Evolutionary conservation across 495 filamentous ascomycete genomes (phyloP).

Genomic region (Talaromyces nanjingensis): DNA sequence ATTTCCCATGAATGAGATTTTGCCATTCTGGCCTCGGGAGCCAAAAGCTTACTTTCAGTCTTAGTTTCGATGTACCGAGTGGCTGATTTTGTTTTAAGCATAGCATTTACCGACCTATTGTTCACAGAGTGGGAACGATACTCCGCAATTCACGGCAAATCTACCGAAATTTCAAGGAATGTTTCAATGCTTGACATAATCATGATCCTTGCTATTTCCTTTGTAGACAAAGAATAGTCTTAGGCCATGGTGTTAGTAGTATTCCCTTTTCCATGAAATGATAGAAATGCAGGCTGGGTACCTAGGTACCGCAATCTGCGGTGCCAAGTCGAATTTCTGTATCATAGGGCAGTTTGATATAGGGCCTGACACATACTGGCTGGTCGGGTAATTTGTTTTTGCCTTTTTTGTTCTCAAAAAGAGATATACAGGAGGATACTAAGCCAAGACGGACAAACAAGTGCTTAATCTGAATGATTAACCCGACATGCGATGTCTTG

Average conservation of each 20-base stretch:
- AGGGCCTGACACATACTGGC: not conserved
- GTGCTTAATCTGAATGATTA: not conserved
- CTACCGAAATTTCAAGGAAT: not conserved
- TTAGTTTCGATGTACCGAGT: not conserved
- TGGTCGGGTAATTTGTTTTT: not conserved
- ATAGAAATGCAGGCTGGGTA: not conserved
- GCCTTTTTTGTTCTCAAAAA: not conserved
- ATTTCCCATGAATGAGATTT: slow-evolving; percentile 6
- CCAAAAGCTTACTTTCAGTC: not conserved
- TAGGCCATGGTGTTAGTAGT: not conserved
- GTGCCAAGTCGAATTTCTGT: not conserved
- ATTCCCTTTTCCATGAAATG: not conserved
- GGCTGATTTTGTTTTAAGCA: not conserved
- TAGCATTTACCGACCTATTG: not conserved
- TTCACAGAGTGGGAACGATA: not conserved
- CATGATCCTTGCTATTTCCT: not conserved
- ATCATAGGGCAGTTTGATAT: not conserved
- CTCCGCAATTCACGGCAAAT: not conserved
- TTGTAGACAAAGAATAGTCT: not conserved
- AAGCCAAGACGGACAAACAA: slow-evolving; percentile 6
- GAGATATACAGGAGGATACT: not conserved
- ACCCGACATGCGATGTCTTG: not conserved
- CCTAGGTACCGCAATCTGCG: not conserved
- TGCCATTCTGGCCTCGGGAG: not conserved
- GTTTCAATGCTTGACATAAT: not conserved